Evolutionary conservation across 345 rosid genomes (phyloP), one percentile per base, ranked within the genome.

Genomic region (Murraya koenigii): DNA sequence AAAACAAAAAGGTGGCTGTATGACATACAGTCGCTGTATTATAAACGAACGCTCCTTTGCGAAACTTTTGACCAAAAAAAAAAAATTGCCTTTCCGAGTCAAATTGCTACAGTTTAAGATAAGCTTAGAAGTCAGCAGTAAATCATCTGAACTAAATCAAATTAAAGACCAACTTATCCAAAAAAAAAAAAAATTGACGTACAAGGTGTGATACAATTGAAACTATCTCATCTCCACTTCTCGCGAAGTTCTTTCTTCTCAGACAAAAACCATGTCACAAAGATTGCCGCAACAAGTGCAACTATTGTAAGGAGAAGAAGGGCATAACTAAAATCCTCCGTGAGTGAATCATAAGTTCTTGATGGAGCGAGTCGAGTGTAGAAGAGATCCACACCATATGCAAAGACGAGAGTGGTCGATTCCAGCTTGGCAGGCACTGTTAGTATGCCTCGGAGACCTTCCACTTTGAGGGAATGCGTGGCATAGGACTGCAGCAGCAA

Each of bases 401-500:
- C 87, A 75, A 96, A 96, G 28, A 93, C 89, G 8, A 92, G 98
- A 47, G 95, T 88, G 33, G 97, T 93, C 14, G 99, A 96, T 88
- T 96, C 99, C 82, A 96, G 91, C 89, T 92, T 96, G n/a, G 97
- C 91, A 23, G 99, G 95, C 68, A 90, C 95, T 2, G 98, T 87
- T 61, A 91, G 36, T 72, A 94, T 88, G 72, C 93, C 95, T 81
- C 89, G 85, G 44, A 96, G 89, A 64, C 98, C 97, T 86, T 96
- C 98, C 70, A 96, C 98, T 84, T 80, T 86, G 11, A 88, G 88
- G 74, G 95, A 86, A 73, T 96, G 99, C 17, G 98, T 91, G 64
- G 94, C 78, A 66, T 89, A 96, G 0, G 97, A 89, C 99, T 96
- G 92, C 84, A 75, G 55, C 72, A 83, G 61, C 41, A 72, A 66